Base-by-base conservation (phyloP, 768 basidiomycete genomes). In the Kwoniella sp. region DNA sequence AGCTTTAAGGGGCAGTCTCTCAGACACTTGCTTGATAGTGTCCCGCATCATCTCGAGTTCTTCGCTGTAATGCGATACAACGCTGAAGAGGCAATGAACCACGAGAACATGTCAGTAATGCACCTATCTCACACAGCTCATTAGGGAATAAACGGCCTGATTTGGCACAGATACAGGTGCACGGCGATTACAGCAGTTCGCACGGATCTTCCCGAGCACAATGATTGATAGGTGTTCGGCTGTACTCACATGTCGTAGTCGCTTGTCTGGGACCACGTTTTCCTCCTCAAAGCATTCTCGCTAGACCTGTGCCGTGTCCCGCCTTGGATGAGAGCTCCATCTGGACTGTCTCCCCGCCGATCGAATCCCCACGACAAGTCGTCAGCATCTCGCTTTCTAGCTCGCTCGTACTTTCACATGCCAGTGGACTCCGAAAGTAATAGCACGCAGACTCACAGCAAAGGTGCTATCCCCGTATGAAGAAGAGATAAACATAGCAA, bases 1-100 rank as follows among this genome's bases (percentile, higher is more conserved):
- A 13, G 61, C 24, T 12, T 37, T 26, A 8, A 19, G 17, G 1
- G 70, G 71, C 15, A 72, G 26, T 13, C 37, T 19, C 1, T 44
- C 24, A 29, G 55, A 33, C 21, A 74, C 62, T 8, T 49, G 58
- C 5, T 52, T 27, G 27, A 78, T 59, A 15, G 71, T 71, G 0
- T 75, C 54, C 21, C 25, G 25, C 6, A 77, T 49, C 3, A 17
- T 55, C 1, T 62, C 55, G 4, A 74, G 27, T 21, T 58, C 57
- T 49, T 78, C 79, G 27, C 72, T 53, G 57, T 77, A 79, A 52
- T 76, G 74, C 0, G 73, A 58, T 12, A 80, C 48, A 24, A 76
- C 78, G 1, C 75, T 77, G 51, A 6, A 21, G 33, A 6, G 26
- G 33, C 7, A 33, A 33, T 13, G 13, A n/a, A n/a, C n/a, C n/a